phyloP scores from a whole-genome alignment of 2,329 filamentous ascomycete species.

The Colletotrichum gloeosporioides region DNA sequence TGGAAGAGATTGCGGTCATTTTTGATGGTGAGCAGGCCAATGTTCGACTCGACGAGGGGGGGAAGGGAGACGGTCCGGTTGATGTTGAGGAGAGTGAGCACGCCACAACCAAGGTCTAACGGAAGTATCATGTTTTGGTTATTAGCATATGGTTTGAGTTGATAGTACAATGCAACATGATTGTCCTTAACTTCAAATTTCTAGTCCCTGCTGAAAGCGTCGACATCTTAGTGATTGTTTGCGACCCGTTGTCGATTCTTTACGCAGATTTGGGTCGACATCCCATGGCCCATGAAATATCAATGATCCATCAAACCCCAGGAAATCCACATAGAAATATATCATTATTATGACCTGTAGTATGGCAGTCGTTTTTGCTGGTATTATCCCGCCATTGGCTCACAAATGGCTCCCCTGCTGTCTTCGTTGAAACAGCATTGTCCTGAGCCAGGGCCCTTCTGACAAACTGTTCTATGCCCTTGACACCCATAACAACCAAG shows the following conservation, averaged over 20 bases:
- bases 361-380: background rate
- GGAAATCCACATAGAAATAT: rapidly evolving
- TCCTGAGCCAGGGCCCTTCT: background rate
- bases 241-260: no score
- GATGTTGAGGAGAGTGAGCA: slow-evolving; percentile 15
- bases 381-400: background rate
- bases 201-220: background rate
- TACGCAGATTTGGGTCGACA: no score
- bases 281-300: no score
- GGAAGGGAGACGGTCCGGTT: background rate
- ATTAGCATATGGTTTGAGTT: background rate
- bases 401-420: background rate
- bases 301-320: background rate
- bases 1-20: slow-evolving; percentile 64
- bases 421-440: background rate
- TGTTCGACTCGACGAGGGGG: background rate
- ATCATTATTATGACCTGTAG: background rate
- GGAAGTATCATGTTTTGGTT: background rate
- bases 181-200: background rate
- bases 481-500: slow-evolving; percentile 2
- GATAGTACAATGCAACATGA: background rate
- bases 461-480: background rate
- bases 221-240: background rate
- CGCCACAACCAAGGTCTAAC: background rate
- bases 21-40: slow-evolving; percentile 48